These are phyloP conservation scores for Diaporthe sp. DNA, from an alignment of 2,329 filamentous ascomycete species.

Conservation along the genomic window DNA sequence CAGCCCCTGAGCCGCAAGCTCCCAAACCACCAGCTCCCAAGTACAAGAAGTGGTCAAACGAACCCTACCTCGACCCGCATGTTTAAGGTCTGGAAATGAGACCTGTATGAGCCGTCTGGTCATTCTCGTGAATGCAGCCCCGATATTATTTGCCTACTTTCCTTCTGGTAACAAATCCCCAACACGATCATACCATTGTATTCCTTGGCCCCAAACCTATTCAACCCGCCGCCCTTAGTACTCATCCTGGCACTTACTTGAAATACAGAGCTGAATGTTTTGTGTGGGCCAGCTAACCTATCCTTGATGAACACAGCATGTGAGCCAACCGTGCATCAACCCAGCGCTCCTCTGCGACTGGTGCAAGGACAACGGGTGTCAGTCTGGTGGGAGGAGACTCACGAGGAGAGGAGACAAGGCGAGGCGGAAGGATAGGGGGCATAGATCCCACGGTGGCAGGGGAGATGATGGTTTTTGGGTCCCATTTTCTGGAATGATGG, in stretches of 20 bases:
- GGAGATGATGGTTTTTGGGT: neutral
- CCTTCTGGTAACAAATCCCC: neutral
- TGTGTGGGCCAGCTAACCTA: neutral
- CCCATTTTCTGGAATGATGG: neutral
- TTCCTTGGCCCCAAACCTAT: no score
- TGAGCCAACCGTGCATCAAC: neutral
- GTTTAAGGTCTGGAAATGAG: neutral
- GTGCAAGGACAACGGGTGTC: constrained; percentile 22
- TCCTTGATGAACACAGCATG: neutral
- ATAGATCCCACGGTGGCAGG: neutral
- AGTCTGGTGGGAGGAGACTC: neutral
- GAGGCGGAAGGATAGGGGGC: neutral
- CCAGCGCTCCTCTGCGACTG: constrained; percentile 27
- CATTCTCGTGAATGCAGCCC: neutral
- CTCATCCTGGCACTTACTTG: neutral
- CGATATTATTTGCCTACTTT: neutral
- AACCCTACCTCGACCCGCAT: neutral
- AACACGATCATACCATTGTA: neutral
- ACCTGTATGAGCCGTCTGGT: neutral
- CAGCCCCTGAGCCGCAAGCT: neutral
- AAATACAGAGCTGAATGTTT: neutral
- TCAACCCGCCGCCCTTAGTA: no score
- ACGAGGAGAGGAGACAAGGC: neutral
- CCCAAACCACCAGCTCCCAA: neutral
- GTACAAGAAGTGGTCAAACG: neutral